A percentile compares a stretch with the other conserved stretches of the same genome.
These are phyloP conservation scores for Nitzschia putrida DNA, from an alignment of 108 stramenopile species.

Conservation along the genomic window DNA sequence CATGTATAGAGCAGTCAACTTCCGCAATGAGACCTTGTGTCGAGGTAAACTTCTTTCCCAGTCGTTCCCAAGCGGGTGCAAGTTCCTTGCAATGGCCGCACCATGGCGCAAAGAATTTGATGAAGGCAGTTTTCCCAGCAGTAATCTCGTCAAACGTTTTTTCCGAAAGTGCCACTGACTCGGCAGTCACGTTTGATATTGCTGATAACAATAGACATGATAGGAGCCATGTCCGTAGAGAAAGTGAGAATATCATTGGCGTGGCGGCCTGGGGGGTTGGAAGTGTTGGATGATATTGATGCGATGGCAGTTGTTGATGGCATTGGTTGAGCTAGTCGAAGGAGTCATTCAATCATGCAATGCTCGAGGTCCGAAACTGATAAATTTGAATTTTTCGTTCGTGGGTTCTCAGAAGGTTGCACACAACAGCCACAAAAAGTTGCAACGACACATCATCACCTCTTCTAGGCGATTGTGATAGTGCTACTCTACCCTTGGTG, in stretches of 20 bases:
- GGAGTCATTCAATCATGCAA: too few relatives aligned
- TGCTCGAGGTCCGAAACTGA: too few relatives aligned
- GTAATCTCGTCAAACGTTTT: slow-evolving; percentile 67
- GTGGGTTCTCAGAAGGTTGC: too few relatives aligned
- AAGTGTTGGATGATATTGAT: too few relatives aligned
- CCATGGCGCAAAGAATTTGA: slow-evolving; percentile 86
- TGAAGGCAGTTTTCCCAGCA: slow-evolving; percentile 68
- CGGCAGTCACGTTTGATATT: too few relatives aligned
- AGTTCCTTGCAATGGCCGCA: slow-evolving; percentile 82
- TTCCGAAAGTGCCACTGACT: slow-evolving; percentile 21
- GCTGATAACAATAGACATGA: not conserved
- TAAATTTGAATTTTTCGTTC: too few relatives aligned
- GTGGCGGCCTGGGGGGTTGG: not conserved
- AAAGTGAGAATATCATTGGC: not conserved
- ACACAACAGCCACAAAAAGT: too few relatives aligned
- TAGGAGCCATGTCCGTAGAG: not conserved
- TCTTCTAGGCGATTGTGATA: too few relatives aligned
- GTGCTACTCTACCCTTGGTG: too few relatives aligned
- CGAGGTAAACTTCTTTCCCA: slow-evolving; percentile 53
- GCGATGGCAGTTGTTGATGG: too few relatives aligned
- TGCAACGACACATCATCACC: too few relatives aligned
- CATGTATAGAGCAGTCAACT: slow-evolving; percentile 78
- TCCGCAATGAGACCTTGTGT: slow-evolving; percentile 62
- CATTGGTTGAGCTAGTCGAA: too few relatives aligned
- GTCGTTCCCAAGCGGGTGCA: slow-evolving; percentile 74